Base-by-base conservation (phyloP, 352 stramenopile species). In the Pythium aristosporum region DNA sequence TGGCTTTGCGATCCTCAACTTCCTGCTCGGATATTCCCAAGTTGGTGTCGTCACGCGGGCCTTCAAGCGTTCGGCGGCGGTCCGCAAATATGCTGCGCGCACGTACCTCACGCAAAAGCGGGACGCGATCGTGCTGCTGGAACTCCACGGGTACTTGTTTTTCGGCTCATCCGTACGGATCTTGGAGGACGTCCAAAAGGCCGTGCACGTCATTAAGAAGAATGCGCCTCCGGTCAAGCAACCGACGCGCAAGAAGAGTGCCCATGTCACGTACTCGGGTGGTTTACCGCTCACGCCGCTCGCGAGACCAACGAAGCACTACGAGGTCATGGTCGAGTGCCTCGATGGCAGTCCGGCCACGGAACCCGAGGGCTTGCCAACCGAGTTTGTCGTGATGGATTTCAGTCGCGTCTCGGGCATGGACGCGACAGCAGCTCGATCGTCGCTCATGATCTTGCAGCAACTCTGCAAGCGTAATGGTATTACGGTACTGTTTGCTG, bases 341-440 rank as follows among this genome's bases (percentile, higher is more conserved):
- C 69, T 94, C 1, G 82, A 93, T 59, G 87, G 84, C n/a, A 91
- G 74, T 18, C 71, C 74, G 12, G 76, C 73, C 6, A 63, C 34
- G 11, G 78, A 81, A 44, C 63, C 70, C 0, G 67, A 87, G 13
- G 80, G 79, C 2, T 49, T 92, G n/a, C 80, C 83, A 1, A 92
- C 86, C 2, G 74, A 91, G 67, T 93, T 86, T 57, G 72, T 97
- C n/a, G 85, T 97, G 23, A 88, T 97, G 74, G 88, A 97, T 54
- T 97, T 97, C 57, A 84, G 67, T 18, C 85, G 80, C 42, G 89
- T 96, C 34, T 92, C 88, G 18, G 89, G 88, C 34, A 96, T 97
- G 82, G 89, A 97, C 65, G 87, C 87, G 3, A 96, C 89, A 8
- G 87, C 87, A 7, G 85, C 86, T 25, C 85, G 87, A 16, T 88